Evolutionary conservation across 2,329 filamentous ascomycete species (phyloP), one percentile per base, ranked within the genome.

Genomic region (Chaetothyriales sp.): DNA sequence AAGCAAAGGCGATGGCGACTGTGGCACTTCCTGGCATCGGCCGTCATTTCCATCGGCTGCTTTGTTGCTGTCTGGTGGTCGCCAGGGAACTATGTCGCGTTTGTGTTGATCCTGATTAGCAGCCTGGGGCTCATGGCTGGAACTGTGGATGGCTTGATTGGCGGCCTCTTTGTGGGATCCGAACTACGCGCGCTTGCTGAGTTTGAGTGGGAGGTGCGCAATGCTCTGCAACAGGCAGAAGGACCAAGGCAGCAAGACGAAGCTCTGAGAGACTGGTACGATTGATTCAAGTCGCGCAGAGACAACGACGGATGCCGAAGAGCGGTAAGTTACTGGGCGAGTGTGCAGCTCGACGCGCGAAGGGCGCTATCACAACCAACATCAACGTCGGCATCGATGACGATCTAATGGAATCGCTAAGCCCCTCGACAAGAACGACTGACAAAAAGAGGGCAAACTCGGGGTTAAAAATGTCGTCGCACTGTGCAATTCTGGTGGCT

Each of bases 141-240:
- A 0, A 78, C 88, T 2, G 66, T 95, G 18, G 86, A 95, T 64
- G 89, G 90, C 0, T 69, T 97, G 43, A 86, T 97, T 65, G 85
- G 89, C 0, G 77, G 92, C 0, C 67, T 97, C 47, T 98, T 98
- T 66, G 83, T 95, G 53, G 82, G 84, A 9, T 82, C 81, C 55
- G 92, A 98, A 70, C 69, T 95, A 54, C 77, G 88, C 53, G 83
- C 85, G 3, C 70, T 98, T 51, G 83, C 81, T 62, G 92, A 98
- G 71, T 97, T 97, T 69, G 81, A 92, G 65, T 95, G 88, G 85
- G 92, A 98, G 68, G 82, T 97, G 22, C 72, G 72, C 48, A 89
- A 61, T 51, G 58, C 59, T 15, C 44, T 59, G 20, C 49, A 53
- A 18, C 56, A 57, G 44, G 53, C 55, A 10, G 59, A 58, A 18